Base-by-base conservation (phyloP, 179 eudicot genomes). In the Beta macrorhiza region DNA sequence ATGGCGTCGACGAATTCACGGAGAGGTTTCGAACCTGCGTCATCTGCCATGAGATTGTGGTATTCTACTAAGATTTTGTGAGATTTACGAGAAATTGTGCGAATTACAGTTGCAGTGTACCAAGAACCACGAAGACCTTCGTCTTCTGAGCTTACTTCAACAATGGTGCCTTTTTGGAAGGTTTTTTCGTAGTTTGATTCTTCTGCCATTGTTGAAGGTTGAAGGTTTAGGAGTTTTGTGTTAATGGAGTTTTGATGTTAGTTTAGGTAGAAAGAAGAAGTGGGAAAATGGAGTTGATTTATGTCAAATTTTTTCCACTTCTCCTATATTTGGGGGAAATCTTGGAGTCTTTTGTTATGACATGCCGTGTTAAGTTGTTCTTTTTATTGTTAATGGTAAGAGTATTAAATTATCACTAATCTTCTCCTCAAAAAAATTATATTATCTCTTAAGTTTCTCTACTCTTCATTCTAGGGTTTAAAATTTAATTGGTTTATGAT, bases 61-160 rank as follows among this genome's bases (percentile, higher is more conserved):
- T 89, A 92, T 59, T 88, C 87, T 42, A 92, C 83, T 3, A 83
- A 49, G 20, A 92, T 74, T 71, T 89, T 80, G 37, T 75, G 63
- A 77, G 63, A 76, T 57, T 55, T 83, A 14, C 72, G 72, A 0
- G 90, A 76, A 0, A 82, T 14, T 7, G 80, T 11, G 61, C 91
- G 88, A 45, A 88, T 47, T 5, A 92, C 88, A 4, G 92, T 89
- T 20, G 90, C 97, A 25, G 92, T 79, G 85, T 86, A 92, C 97
- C 97, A 92, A 7, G 97, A 91, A 8, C 97, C 97, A 0, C 90
- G 69, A 17, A 90, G 82, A 13, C 97, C 97, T 61, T 82, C 82
- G 17, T 92, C 97, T 44, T 91, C 90, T 5, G 89, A 82, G 81
- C 90, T 82, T 14, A 91, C 93, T 67, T 91, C 95, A 5, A 91